Evolutionary conservation across 2,329 filamentous ascomycete genomes (phyloP), one percentile per base, ranked within the genome.

Genomic region (Geoglossum cookeanum): DNA sequence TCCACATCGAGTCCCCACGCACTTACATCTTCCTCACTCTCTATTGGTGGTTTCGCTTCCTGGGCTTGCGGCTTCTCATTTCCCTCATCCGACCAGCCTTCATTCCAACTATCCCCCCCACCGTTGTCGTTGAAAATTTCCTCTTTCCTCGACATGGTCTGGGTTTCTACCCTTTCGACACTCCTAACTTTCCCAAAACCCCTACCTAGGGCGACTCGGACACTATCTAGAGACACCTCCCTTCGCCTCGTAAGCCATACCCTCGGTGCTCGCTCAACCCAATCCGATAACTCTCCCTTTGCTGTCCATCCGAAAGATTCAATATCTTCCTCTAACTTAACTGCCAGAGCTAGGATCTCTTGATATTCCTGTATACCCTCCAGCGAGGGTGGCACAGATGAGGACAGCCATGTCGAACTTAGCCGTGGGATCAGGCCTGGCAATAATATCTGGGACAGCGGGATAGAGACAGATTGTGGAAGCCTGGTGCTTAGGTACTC

Each of bases 221-320:
- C 81, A 37, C 78, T 77, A 60, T 90, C 84, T 29, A 98, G 75
- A 0, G 87, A 83, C 37, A 78, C 81, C 64, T 94, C 89, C 64
- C 86, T 81, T 62, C 89, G 84, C 66, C 88, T 91, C 1, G 79
- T 79, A 13, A 97, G 76, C 92, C 92, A 98, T 30, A 88, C 82
- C 58, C 81, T 80, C 0, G 89, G 86, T 0, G 87, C 85, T 60
- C 84, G 82, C 45, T 83, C 79, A 0, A 87, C 82, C 91, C 92
- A 98, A 29, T 87, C 80, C 49, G 79, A 75, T 42, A 98, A 71
- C 35, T 83, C 78, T 57, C 72, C 70, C 52, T 76, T 72, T 3
- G 76, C 78, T 15, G 76, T 74, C 76, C 87, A 91, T 0, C 78
- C 76, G 17, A 83, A 72, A 6, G 72, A 69, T 39, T 80, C 75